Evolutionary conservation across 257 asterid species (phyloP), one percentile per base, ranked within the genome.

Genomic region (Solanum tacnaense): DNA sequence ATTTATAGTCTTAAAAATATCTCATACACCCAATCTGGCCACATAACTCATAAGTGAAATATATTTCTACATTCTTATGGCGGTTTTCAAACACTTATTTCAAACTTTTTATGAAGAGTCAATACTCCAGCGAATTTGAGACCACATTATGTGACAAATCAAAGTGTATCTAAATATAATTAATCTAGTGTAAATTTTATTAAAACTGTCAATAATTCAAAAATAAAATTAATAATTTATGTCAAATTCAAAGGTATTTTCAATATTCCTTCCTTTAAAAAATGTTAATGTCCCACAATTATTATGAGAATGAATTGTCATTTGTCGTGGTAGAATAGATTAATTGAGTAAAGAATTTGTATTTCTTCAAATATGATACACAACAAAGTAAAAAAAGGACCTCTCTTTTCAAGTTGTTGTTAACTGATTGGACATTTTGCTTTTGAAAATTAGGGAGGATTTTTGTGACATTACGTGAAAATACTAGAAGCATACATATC

Each of bases 101-200:
- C 9, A 0, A 0, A 52, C 23, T 52, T 52, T 52, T 52, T 52
- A 52, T 16, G 1, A 6, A 52, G 9, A 52, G 18, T 15, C 8
- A 15, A 52, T 49, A 15, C 1, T 49, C 23, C 7, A 2, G 2
- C 3, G 0, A 15, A 0, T 15, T 16, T 52, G 62, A 52, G 23
- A 16, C 0, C 8, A 52, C 62, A n/a, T n/a, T n/a, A n/a, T n/a
- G 2, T 56, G 25, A 56, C 25, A 20, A 20, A 3, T 58, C 0
- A 20, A 58, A 0, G 0, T 58, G 0, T 20, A 58, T 58, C 12
- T 20, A 58, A 58, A 7, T 20, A 20, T 56, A 56, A 56, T 7
- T 58, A 58, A 0, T 20, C 1, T 3, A 7, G 2, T 56, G 0
- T 7, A 7, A 13, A 1, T 32, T 32, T 6, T 58, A 0, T 58